Conservation (phyloP, 2,329 filamentous ascomycete species). For the Fusarium beomiforme region DNA sequence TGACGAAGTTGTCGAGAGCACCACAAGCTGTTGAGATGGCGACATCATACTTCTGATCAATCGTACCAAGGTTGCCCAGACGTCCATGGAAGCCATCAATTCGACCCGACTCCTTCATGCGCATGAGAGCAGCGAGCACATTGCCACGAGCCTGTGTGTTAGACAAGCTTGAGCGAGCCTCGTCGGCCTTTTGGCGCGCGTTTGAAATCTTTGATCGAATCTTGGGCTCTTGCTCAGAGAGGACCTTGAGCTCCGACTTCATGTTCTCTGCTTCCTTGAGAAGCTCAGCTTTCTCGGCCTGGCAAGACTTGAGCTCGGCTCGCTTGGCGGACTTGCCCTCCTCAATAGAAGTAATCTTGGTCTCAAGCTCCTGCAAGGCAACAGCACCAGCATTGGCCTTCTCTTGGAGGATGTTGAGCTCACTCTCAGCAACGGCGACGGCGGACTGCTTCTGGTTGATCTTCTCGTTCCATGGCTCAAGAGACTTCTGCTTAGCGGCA, state of each 20-base stretch:
- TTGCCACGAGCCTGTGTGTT: slow-evolving; percentile 93
- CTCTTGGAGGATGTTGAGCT: slow-evolving; percentile 90
- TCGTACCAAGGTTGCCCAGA: slow-evolving; percentile 91
- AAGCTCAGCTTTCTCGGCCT: slow-evolving; percentile 75
- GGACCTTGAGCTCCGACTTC: slow-evolving; percentile 76
- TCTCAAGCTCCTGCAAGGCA: slow-evolving; percentile 82
- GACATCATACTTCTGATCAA: slow-evolving; percentile 93
- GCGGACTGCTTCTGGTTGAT: slow-evolving; percentile 96
- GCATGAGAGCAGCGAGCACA: slow-evolving; percentile 90
- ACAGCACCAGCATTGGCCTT: slow-evolving; percentile 88
- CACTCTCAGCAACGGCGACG: slow-evolving; percentile 93
- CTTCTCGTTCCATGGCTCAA: slow-evolving; percentile 97
- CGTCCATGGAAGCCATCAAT: slow-evolving; percentile 98
- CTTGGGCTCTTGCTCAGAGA: slow-evolving; percentile 81
- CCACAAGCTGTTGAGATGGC: slow-evolving; percentile 98
- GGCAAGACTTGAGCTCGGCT: slow-evolving; percentile 78
- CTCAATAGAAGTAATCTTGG: slow-evolving; percentile 79
- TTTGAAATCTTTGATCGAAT: slow-evolving; percentile 87
- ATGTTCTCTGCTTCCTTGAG: slow-evolving; percentile 79
- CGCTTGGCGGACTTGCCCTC: slow-evolving; percentile 76
- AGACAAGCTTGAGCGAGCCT: slow-evolving; percentile 89
- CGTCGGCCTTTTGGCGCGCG: slow-evolving; percentile 93
- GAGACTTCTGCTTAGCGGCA: slow-evolving; percentile 86
- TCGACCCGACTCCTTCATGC: slow-evolving; percentile 93
- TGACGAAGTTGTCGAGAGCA: slow-evolving; percentile 93